Conservation (phyloP, 2,329 filamentous ascomycete genomes). For the Didymella pomorum region DNA sequence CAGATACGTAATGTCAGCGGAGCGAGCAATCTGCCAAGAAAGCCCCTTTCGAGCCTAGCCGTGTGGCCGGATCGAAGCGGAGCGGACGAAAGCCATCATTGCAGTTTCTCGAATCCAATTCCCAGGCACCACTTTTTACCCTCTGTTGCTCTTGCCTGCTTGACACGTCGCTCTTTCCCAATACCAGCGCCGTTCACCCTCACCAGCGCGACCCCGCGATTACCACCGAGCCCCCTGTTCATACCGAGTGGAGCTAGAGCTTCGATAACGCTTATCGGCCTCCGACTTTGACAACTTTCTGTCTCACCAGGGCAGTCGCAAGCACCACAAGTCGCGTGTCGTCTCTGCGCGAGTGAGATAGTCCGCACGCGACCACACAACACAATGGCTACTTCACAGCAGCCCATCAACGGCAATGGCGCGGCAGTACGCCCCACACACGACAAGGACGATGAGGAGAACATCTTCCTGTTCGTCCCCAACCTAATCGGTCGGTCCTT, state of each 20-base stretch:
- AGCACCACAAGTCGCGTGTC: constrained; percentile 18
- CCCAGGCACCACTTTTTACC: constrained; percentile 21
- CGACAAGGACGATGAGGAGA: constrained; percentile 52
- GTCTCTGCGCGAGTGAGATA: constrained; percentile 17
- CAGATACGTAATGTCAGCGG: constrained; percentile 20
- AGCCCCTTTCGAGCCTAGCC: constrained; percentile 37
- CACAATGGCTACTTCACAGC: constrained; percentile 41
- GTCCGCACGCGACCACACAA: constrained; percentile 11
- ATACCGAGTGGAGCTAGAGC: constrained; percentile 26
- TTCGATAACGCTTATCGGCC: constrained; percentile 50
- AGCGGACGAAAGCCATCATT: constrained; percentile 28
- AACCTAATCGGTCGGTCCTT: constrained; percentile 59
- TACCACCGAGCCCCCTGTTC: constrained; percentile 15
- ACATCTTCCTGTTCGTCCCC: constrained; percentile 63
- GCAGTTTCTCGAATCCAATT: constrained; percentile 26
- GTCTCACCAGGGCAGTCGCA: constrained; percentile 15
- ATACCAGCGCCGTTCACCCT: background rate
- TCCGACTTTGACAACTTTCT: constrained; percentile 40
- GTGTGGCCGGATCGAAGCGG: constrained; percentile 35
- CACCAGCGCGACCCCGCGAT: constrained; percentile 13
- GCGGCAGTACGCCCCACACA: constrained; percentile 31
- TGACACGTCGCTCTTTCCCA: constrained; percentile 22
- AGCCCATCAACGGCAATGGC: constrained; percentile 44
- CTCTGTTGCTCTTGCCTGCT: constrained; percentile 4
- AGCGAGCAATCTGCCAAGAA: constrained; percentile 16